These are phyloP conservation scores for Suillus variegatus DNA, from an alignment of 768 basidiomycete genomes.

Conservation along the genomic window DNA sequence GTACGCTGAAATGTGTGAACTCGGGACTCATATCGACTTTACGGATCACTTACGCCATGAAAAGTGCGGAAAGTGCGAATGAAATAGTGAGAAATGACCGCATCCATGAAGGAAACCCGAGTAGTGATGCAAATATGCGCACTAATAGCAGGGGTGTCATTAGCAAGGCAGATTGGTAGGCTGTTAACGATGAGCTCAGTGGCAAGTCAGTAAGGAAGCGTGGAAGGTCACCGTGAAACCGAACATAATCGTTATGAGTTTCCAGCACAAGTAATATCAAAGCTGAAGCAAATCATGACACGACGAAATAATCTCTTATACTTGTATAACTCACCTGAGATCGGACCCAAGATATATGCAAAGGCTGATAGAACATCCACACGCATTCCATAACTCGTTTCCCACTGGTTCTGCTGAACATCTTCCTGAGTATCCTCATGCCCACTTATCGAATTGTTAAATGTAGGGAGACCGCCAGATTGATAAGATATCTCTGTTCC, in stretches of 20 bases:
- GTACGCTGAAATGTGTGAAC: constrained; percentile 36
- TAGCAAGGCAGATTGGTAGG: constrained; percentile 77
- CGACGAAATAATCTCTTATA: constrained; percentile 4
- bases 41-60: constrained; percentile 54
- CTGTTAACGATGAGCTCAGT: constrained; percentile 38
- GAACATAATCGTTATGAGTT: constrained; percentile 73
- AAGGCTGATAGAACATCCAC: constrained; percentile 67
- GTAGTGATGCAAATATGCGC: constrained; percentile 53
- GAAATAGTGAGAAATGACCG: constrained; percentile 48
- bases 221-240: constrained; percentile 65
- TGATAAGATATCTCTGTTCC: constrained; percentile 57
- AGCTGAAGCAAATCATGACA: constrained; percentile 40
- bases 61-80: constrained; percentile 42
- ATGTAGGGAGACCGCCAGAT: constrained; percentile 65
- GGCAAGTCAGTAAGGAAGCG: constrained; percentile 6
- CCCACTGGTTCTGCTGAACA: constrained; percentile 59
- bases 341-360: constrained; percentile 68
- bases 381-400: constrained; percentile 65
- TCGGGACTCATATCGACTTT: neutral
- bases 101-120: constrained; percentile 56
- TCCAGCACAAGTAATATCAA: constrained; percentile 68
- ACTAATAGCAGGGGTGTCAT: constrained; percentile 62
- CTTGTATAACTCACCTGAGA: constrained; percentile 57
- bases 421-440: constrained; percentile 41
- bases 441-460: constrained; percentile 44